Conservation (phyloP, 192 early-diverging fungal species). For the Radiomyces spectabilis region DNA sequence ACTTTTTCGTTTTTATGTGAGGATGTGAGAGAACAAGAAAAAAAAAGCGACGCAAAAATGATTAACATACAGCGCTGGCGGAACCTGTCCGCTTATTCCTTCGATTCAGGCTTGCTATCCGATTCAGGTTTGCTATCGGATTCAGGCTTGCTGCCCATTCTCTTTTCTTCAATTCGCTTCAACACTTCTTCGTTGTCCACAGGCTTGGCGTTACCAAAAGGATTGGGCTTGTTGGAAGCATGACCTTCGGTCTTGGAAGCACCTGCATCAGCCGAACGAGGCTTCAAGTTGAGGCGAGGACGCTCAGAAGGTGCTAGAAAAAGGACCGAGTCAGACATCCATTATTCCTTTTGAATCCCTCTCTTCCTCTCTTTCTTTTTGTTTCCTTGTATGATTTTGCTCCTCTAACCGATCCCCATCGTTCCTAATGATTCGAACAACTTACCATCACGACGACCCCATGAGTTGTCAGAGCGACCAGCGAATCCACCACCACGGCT, state of each 20-base stretch:
- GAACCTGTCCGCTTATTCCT: too few species aligned
- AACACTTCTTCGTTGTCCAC: conserved; percentile 50
- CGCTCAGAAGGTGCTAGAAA: conserved; percentile 41
- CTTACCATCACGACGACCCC: conserved; percentile 30
- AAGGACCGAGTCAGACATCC: too few species aligned
- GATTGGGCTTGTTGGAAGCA: conserved; percentile 39
- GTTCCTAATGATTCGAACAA: conserved; percentile 12
- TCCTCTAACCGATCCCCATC: conserved; percentile 16
- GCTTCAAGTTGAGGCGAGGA: conserved; percentile 44
- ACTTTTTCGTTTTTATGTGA: too few species aligned
- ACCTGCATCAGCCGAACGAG: conserved; percentile 24
- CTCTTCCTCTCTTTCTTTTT: too few species aligned
- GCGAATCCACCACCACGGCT: conserved; percentile 26
- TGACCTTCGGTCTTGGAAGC: conserved; percentile 1
- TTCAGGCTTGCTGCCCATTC: too few species aligned
- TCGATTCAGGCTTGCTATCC: too few species aligned
- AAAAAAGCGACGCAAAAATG: too few species aligned
- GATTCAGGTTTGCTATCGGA: too few species aligned
- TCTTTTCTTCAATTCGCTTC: conserved; percentile 45
- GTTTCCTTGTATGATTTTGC: too few species aligned
- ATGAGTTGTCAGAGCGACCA: conserved; percentile 33
- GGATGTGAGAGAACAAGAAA: too few species aligned
- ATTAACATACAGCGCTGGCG: too few species aligned
- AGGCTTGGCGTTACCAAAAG: conserved; percentile 58
- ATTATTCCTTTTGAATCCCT: too few species aligned